phyloP scores from a whole-genome alignment of 208 protist genomes.

The Histomonas meleagridis region DNA sequence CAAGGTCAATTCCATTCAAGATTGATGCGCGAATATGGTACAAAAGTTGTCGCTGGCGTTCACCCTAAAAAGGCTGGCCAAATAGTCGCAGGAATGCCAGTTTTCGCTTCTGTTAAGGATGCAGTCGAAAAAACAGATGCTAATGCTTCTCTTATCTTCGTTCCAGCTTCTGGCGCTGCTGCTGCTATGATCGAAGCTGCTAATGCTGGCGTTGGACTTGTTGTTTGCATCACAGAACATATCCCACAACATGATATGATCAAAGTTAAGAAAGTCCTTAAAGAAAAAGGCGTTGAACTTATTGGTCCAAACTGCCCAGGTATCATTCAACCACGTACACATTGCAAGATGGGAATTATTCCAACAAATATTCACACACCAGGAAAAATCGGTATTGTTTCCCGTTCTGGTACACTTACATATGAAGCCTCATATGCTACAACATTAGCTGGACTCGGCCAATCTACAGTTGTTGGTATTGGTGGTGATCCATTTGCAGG shows the following conservation, averaged over 20 bases:
- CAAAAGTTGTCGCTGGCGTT: slow-evolving; percentile 89
- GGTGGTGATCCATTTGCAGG: slow-evolving; percentile 93
- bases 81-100: slow-evolving; percentile 75
- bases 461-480: slow-evolving; percentile 52
- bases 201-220: slow-evolving; percentile 80
- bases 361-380: slow-evolving; percentile 90
- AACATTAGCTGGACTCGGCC: slow-evolving; percentile 74
- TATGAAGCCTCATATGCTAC: slow-evolving; percentile 97
- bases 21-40: slow-evolving; percentile 88
- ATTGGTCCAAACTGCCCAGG: slow-evolving; percentile 93
- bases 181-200: slow-evolving; percentile 84
- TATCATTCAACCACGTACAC: slow-evolving; percentile 68
- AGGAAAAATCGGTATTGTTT: slow-evolving; percentile 95
- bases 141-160: slow-evolving; percentile 85
- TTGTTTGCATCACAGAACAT: slow-evolving; percentile 94
- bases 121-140: slow-evolving; percentile 73
- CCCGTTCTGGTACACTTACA: slow-evolving; percentile 92
- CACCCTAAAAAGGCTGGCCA: slow-evolving; percentile 81
- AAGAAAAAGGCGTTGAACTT: slow-evolving; percentile 54
- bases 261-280: slow-evolving; percentile 44
- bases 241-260: slow-evolving; percentile 88
- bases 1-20: slow-evolving; percentile 72
- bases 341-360: slow-evolving; percentile 99
- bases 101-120: slow-evolving; percentile 73
- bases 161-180: slow-evolving; percentile 80